These are phyloP conservation scores for Posidonia oceanica DNA, from an alignment of 116 monocot species.

Conservation along the genomic window DNA sequence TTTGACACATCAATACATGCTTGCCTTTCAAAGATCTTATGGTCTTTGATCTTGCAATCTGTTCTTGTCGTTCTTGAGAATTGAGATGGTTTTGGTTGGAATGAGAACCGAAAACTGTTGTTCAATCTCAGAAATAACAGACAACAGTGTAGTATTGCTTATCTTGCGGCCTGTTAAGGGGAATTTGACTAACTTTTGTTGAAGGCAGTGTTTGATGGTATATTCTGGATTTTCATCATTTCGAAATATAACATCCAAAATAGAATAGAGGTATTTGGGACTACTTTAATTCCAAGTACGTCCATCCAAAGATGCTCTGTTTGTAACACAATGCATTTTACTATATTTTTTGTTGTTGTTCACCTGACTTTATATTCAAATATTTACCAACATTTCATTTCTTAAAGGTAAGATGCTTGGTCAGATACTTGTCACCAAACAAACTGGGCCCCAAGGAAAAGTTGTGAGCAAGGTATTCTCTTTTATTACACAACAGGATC, in stretches of 20 bases:
- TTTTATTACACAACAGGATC: not conserved
- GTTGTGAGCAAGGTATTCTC: conserved; percentile 34
- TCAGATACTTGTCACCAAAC: conserved; percentile 46
- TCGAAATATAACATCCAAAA: not conserved
- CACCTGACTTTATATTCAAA: not conserved
- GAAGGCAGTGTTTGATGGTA: not conserved
- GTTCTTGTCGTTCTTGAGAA: too few relatives aligned
- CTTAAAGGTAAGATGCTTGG: conserved; percentile 36
- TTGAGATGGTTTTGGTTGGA: too few relatives aligned
- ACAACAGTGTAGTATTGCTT: too few relatives aligned
- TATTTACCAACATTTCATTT: not conserved
- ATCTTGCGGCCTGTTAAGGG: not conserved
- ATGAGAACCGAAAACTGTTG: too few relatives aligned
- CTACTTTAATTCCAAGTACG: not conserved
- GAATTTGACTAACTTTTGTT: not conserved
- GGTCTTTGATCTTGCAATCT: too few relatives aligned
- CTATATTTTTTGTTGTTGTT: not conserved
- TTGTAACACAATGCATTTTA: too few relatives aligned
- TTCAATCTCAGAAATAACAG: too few relatives aligned
- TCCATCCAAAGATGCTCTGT: too few relatives aligned
- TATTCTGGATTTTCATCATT: not conserved
- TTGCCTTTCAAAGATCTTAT: too few relatives aligned
- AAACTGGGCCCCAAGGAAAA: conserved; percentile 73
- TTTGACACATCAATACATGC: too few relatives aligned
- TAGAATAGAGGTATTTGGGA: too few relatives aligned